Evolutionary conservation across 495 filamentous ascomycete genomes (phyloP).

Genomic region (Daldinia caldariorum): DNA sequence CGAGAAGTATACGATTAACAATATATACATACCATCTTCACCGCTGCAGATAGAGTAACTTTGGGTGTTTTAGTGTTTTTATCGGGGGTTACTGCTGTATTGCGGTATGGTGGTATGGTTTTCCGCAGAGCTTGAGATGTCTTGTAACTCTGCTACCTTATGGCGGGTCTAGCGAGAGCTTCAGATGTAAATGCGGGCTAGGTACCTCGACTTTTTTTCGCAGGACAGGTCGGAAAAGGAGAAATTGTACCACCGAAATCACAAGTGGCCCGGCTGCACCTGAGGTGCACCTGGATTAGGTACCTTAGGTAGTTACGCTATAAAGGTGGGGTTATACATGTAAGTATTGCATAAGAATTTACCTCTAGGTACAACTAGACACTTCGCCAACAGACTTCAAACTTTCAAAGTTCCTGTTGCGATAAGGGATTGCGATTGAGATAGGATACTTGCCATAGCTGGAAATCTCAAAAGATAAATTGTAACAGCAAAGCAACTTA

Average conservation of each 20-base stretch:
- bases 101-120: slow-evolving; percentile 25
- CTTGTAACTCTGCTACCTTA: slow-evolving; percentile 12
- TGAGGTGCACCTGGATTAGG: no score
- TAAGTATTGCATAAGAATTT: no score
- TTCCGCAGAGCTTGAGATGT: slow-evolving; percentile 20
- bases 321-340: slow-evolving; percentile 19
- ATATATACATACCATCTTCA: slow-evolving; percentile 39
- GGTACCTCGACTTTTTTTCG: slow-evolving; percentile 32
- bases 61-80: background rate
- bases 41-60: slow-evolving; percentile 1
- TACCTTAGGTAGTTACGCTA: background rate
- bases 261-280: slow-evolving; percentile 2
- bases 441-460: no score
- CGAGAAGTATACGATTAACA: background rate
- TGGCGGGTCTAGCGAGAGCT: slow-evolving; percentile 35
- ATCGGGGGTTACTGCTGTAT: background rate
- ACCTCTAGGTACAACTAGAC: no score
- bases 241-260: slow-evolving; percentile 25
- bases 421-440: no score
- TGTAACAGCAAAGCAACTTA: no score
- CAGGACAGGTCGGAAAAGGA: slow-evolving; percentile 32
- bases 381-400: no score
- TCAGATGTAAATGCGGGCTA: slow-evolving; percentile 29
- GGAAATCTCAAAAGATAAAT: no score
- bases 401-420: no score